Evolutionary conservation across 2,329 filamentous ascomycete genomes (phyloP), one percentile per base, ranked within the genome.

Genomic region (Davidsoniella neocaledoniae): DNA sequence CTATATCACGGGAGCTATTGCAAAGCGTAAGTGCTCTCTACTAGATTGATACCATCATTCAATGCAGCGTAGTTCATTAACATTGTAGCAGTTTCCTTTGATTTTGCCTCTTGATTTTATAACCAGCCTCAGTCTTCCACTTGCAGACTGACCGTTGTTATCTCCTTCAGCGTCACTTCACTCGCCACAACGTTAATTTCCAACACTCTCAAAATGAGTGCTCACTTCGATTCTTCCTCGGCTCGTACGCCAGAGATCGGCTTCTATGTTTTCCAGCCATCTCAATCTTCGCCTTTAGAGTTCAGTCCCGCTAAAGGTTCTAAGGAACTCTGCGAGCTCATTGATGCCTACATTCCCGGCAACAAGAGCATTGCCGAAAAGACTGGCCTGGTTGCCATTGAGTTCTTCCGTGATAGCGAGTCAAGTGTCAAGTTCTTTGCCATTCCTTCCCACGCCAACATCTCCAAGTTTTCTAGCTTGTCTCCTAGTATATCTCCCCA

Each of bases 241-340:
- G 44, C 43, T 7, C 43, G 49, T 3, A 21, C 44, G 60, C 12
- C 51, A n/a, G 41, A 46, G 25, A 62, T 69, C 63, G 73, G 73
- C 51, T 78, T 78, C 62, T 76, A 74, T 53, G 68, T 80, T 60
- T 76, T 70, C 59, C 77, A 81, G 66, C 68, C 74, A 41, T 61
- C 67, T 45, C 19, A 40, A 3, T 65, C 76, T 49, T 76, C 76
- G 47, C 68, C 71, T 54, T 67, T 81, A 51, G 67, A 86, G 64
- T 78, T 86, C 72, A 64, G 79, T 61, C 72, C 85, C 66, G 65
- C 80, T 58, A 66, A 86, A 63, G 67, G 79, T 59, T 68, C 72
- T 54, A 57, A 73, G 63, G 71, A 84, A 61, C 69, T 81, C 48
- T 75, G 79, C 57, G 65, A 72, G 48, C 63, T 81, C 60, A 70